Evolutionary conservation across 2,329 filamentous ascomycete species (phyloP).

Genomic region (Pyrenophora tritici-repentis): DNA sequence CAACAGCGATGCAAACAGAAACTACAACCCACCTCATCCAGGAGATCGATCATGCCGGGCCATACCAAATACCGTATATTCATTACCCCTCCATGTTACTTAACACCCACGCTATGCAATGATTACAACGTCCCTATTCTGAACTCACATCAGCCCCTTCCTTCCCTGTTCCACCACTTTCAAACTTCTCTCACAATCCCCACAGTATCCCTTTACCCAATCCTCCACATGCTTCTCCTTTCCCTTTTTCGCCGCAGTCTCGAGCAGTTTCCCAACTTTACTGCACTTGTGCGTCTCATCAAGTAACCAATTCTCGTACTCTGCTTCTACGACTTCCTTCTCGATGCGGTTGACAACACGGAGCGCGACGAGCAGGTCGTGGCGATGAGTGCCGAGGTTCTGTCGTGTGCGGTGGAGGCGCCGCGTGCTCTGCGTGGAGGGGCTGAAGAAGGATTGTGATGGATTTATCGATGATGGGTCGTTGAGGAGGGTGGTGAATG

Average conservation of each 20-base stretch:
- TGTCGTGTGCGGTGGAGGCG: slow-evolving; percentile 79
- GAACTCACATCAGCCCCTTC: slow-evolving; percentile 14
- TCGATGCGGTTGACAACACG: slow-evolving; percentile 89
- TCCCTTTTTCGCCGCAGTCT: slow-evolving; percentile 42
- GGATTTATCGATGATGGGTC: slow-evolving; percentile 25
- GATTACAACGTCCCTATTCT: neutral
- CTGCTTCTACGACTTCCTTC: slow-evolving; percentile 79
- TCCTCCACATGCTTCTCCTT: slow-evolving; percentile 54
- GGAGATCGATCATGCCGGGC: too few relatives aligned
- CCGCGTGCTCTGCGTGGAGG: slow-evolving; percentile 47
- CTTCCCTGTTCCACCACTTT: slow-evolving; percentile 11
- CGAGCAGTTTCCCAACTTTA: slow-evolving; percentile 59
- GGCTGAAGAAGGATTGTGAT: slow-evolving; percentile 25
- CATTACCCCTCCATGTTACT: neutral
- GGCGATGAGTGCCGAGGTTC: slow-evolving; percentile 79
- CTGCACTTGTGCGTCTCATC: slow-evolving; percentile 79
- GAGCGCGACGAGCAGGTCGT: slow-evolving; percentile 89
- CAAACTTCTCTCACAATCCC: slow-evolving; percentile 58
- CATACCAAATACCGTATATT: neutral
- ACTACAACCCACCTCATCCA: neutral
- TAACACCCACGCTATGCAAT: neutral
- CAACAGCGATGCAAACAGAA: neutral
- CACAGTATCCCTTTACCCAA: slow-evolving; percentile 67
- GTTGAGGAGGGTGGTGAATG: slow-evolving; percentile 44
- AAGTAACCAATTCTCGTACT: slow-evolving; percentile 91